A percentile compares a stretch with the other conserved stretches of the same genome.
phyloP scores from a whole-genome alignment of 805 yeast species.

The Ogataea pilisensis region DNA sequence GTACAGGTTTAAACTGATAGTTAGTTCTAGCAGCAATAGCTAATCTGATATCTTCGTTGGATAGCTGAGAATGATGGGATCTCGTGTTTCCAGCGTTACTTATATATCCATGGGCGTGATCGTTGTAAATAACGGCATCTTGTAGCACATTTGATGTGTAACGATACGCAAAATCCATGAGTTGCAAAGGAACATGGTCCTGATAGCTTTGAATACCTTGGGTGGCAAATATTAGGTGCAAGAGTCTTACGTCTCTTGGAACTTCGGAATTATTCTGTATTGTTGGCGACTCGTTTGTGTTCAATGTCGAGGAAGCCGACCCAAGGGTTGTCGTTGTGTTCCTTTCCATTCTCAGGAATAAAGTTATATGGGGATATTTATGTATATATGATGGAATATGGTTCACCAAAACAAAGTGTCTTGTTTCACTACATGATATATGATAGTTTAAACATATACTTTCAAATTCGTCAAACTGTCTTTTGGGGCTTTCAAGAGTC shows the following conservation, averaged over 20 bases:
- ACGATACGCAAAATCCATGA: slow-evolving; percentile 93
- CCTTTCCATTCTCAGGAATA: background rate
- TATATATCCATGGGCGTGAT: slow-evolving; percentile 56
- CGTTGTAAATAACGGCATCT: slow-evolving; percentile 86
- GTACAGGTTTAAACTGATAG: slow-evolving; percentile 92
- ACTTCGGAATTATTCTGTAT: slow-evolving; percentile 30
- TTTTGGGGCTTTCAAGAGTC: too few relatives aligned
- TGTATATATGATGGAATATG: too few relatives aligned
- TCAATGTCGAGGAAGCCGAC: background rate
- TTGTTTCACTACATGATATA: too few relatives aligned
- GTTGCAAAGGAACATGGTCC: slow-evolving; percentile 91
- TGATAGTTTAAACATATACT: too few relatives aligned
- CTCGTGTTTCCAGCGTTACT: slow-evolving; percentile 37
- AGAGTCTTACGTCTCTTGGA: slow-evolving; percentile 88
- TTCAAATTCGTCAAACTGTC: too few relatives aligned
- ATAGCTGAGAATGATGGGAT: slow-evolving; percentile 43
- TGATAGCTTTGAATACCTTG: slow-evolving; percentile 90
- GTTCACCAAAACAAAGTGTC: too few relatives aligned
- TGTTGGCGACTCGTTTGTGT: slow-evolving; percentile 1
- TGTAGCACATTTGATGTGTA: slow-evolving; percentile 83
- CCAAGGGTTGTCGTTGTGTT: background rate
- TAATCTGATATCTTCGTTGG: slow-evolving; percentile 85
- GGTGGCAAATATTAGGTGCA: slow-evolving; percentile 88
- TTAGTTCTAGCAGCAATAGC: slow-evolving; percentile 94
- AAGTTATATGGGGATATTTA: too few relatives aligned